A percentile compares a stretch with the other conserved stretches of the same genome.
phyloP scores from a whole-genome alignment of 2,329 filamentous ascomycete genomes.

The Calonectria ilicicola region DNA sequence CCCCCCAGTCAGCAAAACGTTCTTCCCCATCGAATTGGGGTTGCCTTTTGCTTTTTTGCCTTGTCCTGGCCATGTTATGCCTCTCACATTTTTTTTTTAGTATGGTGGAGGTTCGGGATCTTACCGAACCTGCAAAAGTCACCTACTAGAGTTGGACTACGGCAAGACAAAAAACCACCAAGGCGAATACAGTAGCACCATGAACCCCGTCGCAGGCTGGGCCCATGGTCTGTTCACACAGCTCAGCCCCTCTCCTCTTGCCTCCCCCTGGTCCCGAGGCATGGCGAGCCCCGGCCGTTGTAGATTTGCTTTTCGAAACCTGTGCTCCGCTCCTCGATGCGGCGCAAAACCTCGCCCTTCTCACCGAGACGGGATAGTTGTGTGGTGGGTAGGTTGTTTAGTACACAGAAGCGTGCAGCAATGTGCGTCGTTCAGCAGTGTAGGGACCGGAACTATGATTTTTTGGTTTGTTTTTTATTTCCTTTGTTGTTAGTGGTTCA shows the following conservation, averaged over 20 bases:
- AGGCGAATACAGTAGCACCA: neutral
- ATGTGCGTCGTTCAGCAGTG: neutral
- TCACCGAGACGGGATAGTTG: conserved; percentile 34
- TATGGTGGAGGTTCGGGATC: conserved; percentile 11
- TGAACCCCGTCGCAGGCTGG: neutral
- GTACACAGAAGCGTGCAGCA: neutral
- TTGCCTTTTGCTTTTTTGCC: neutral
- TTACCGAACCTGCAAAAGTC: conserved; percentile 16
- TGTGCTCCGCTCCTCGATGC: neutral
- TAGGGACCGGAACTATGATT: conserved; percentile 13
- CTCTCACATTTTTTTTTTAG: neutral
- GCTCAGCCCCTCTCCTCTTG: neutral
- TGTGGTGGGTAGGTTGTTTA: neutral
- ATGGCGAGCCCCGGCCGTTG: conserved; percentile 26
- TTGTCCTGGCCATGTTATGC: neutral
- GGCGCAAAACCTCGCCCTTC: conserved; percentile 26
- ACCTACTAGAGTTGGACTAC: conserved; percentile 20
- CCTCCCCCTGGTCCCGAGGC: neutral
- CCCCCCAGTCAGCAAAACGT: conserved; percentile 16
- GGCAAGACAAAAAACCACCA: neutral
- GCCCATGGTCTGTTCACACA: neutral
- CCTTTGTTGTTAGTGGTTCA: neutral
- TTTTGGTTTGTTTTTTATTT: conserved; percentile 26
- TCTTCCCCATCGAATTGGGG: conserved; percentile 16
- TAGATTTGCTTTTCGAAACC: neutral